phyloP scores from a whole-genome alignment of 805 yeast species.

The Phaffomyces opuntiae region DNA sequence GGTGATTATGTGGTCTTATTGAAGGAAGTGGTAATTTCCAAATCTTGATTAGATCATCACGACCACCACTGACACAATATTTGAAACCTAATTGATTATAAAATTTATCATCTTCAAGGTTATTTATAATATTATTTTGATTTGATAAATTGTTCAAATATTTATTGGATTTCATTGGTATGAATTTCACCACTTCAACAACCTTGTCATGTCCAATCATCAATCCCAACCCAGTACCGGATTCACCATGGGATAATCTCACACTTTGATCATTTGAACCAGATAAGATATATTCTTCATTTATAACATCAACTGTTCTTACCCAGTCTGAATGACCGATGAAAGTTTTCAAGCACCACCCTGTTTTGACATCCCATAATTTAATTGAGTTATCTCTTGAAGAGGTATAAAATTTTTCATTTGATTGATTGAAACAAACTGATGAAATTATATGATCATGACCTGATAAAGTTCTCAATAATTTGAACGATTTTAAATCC shows the following conservation, averaged over 20 bases:
- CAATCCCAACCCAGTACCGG: conserved; percentile 61
- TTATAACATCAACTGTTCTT: conserved; percentile 47
- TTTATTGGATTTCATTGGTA: conserved; percentile 46
- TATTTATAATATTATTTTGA: conserved; percentile 18
- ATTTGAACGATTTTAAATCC: conserved; percentile 49
- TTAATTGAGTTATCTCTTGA: conserved; percentile 58
- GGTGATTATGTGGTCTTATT: conserved; percentile 45
- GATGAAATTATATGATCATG: conserved; percentile 84
- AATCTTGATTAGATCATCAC: conserved; percentile 67
- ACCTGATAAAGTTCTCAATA: conserved; percentile 62
- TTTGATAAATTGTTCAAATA: conserved; percentile 38
- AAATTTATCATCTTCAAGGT: conserved; percentile 11
- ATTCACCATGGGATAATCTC: conserved; percentile 55
- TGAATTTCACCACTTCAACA: conserved; percentile 62
- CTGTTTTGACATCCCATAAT: conserved; percentile 61
- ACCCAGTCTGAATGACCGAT: conserved; percentile 90
- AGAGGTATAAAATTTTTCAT: conserved; percentile 45
- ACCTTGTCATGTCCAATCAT: conserved; percentile 80
- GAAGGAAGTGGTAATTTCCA: conserved; percentile 75
- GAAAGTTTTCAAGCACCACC: conserved; percentile 59
- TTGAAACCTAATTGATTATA: conserved; percentile 47
- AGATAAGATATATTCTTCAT: conserved; percentile 56
- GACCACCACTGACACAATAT: conserved; percentile 70
- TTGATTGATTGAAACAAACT: conserved; percentile 38
- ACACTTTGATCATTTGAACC: conserved; percentile 77